Evolutionary conservation across 2,329 filamentous ascomycete species (phyloP).

Genomic region (Fusarium metavorans): DNA sequence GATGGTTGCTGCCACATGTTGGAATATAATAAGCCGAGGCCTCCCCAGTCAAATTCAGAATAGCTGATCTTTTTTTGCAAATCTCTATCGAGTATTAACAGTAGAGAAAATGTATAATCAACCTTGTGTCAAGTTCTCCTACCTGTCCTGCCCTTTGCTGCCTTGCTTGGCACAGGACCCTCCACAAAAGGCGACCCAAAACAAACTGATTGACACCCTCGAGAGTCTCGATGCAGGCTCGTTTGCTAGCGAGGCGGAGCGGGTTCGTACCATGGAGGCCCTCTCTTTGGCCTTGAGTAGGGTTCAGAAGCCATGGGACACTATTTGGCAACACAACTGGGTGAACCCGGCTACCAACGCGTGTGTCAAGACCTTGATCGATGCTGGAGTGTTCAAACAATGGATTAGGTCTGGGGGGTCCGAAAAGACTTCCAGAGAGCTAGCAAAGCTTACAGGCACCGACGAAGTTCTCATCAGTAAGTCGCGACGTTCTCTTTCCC

Average conservation of each 20-base stretch:
- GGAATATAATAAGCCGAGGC: not conserved
- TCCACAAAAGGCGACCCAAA: conserved; percentile 39
- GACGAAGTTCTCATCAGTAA: conserved; percentile 50
- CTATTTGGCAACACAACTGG: conserved; percentile 54
- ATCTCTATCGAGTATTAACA: not conserved
- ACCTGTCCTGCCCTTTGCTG: not conserved
- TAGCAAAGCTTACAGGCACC: conserved; percentile 49
- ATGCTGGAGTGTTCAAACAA: conserved; percentile 51
- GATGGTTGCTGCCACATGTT: not conserved
- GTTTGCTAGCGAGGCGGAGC: conserved; percentile 50
- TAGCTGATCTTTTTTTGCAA: not conserved
- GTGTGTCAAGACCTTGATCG: conserved; percentile 53
- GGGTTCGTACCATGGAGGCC: conserved; percentile 48
- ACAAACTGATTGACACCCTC: conserved; percentile 42
- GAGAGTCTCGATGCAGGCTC: conserved; percentile 41
- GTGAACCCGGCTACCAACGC: conserved; percentile 49
- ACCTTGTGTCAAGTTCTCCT: not conserved
- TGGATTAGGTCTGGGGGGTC: conserved; percentile 48
- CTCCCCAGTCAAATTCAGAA: not conserved
- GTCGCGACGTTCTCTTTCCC: not conserved
- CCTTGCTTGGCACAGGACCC: not conserved
- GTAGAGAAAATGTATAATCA: not conserved
- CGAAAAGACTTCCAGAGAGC: conserved; percentile 46
- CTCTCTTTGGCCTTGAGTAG: conserved; percentile 46
- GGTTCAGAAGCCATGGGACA: conserved; percentile 54